Base-by-base conservation (phyloP, 345 rosid genomes). In the Anacardium occidentale region DNA sequence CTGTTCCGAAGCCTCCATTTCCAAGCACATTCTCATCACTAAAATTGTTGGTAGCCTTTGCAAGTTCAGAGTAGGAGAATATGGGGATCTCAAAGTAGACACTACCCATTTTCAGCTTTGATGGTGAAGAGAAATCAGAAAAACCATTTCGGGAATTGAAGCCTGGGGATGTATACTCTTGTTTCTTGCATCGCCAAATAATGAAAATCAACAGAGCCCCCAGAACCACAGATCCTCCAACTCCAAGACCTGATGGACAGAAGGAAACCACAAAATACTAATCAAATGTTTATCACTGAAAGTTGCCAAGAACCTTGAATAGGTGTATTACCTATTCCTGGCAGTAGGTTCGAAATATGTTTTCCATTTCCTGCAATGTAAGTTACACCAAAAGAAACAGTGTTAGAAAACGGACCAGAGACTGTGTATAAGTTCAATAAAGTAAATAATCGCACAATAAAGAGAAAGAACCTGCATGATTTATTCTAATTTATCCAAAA, bases 1-100 rank as follows among this genome's bases (percentile, higher is more conserved):
- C 96, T 17, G 86, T 84, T 64, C 93, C 96, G 66, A 78, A 89
- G 29, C 96, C 96, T 53, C 96, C 93, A 77, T 85, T 90, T 66
- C 93, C 96, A 12, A 90, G 82, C 70, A 82, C 79, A 59, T 80
- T 80, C 0, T 77, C 80, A 70, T 65, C 53, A 18, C 79, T 78
- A 44, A 87, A 90, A 73, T 84, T 70, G 65, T 81, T 63, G 34
- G 96, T 89, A 10, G 91, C 90, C 78, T 84, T 75, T 71, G 84
- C 84, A 62, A 90, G 96, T 74, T 90, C 93, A 14, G 34, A 21
- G 3, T 79, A 80, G 26, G 90, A 77, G 87, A 88, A 88, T 71
- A 87, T 75, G 37, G 85, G 87, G 57, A 85, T 82, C 54, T 83
- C 74, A 42, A 83, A 84, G 75, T 74, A 80, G 68, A 70, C 47